Base-by-base conservation (phyloP, 2,329 filamentous ascomycete species). In the Cercospora sp. region DNA sequence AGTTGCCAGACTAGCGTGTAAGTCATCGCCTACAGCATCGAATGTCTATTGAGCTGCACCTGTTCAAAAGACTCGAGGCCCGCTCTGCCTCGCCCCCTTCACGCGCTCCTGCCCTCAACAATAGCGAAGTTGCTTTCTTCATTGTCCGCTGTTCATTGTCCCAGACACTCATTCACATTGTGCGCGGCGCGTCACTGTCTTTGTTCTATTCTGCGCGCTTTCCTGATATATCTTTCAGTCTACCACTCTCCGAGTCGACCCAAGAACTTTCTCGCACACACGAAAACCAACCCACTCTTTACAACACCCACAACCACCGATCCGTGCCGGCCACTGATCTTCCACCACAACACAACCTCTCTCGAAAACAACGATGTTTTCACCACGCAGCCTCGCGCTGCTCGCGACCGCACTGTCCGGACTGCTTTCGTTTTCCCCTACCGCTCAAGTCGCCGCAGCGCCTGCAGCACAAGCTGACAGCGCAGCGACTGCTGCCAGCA, bases 321-420 rank as follows among this genome's bases (percentile, higher is more conserved):
- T 67, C 70, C 67, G 72, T 73, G 72, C 72, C 48, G 72, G 72
- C 23, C 72, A 72, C 72, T 71, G 72, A 73, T 59, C 33, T 40
- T 55, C 30, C 13, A 57, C 58, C 28, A 20, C 33, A 65, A 31
- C 48, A 30, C 30, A 8, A 48, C 28, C 13, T 12, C 48, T 53
- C 51, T 42, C 5, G 31, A 26, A 12, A 55, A 60, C 70, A 23
- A 73, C 55, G 26, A 77, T 76, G 75, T 63, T 68, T 23, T 72
- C 72, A 12, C 58, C 70, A 36, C 67, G 71, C 73, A 73, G 72
- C 73, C 64, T 70, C 20, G 67, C 61, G 69, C 69, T 74, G 65
- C 69, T 75, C 68, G 65, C 74, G 4, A 70, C 74, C 63, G 76
- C 74, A 71, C 74, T 78, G 65, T 73, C 73, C 66, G 73, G 74